Percentiles rank a stretch among this genome's conserved stretches.
These are phyloP conservation scores for Chalciporus pseudorubinellus DNA, from an alignment of 768 basidiomycete genomes.

Conservation along the genomic window DNA sequence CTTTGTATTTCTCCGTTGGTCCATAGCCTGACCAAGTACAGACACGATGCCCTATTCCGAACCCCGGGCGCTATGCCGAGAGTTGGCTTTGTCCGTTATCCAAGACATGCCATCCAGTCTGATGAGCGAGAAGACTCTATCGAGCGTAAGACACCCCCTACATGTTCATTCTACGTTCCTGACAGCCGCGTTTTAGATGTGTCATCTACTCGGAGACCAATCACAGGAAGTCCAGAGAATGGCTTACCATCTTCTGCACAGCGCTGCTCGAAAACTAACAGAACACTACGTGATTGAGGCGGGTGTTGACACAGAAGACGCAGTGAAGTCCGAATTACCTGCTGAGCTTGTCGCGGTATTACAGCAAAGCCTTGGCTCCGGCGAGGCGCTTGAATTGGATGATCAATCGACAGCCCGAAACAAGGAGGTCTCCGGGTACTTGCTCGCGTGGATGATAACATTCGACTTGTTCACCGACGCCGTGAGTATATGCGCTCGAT, in stretches of 20 bases:
- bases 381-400: conserved; percentile 38
- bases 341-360: conserved; percentile 64
- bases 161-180: background rate
- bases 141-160: conserved; percentile 46
- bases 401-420: conserved; percentile 36
- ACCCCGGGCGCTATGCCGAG: conserved; percentile 67
- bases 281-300: conserved; percentile 86
- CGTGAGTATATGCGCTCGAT: conserved; percentile 44
- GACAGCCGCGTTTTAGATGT: conserved; percentile 54
- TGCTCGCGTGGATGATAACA: conserved; percentile 89
- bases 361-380: conserved; percentile 42
- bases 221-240: conserved; percentile 69
- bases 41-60: conserved; percentile 36
- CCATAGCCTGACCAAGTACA: conserved; percentile 3
- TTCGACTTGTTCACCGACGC: conserved; percentile 84
- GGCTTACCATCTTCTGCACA: conserved; percentile 69
- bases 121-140: conserved; percentile 60
- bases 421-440: conserved; percentile 55
- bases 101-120: conserved; percentile 62
- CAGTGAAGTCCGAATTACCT: conserved; percentile 57
- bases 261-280: conserved; percentile 71
- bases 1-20: too few relatives aligned
- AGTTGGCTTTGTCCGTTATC: conserved; percentile 65
- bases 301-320: conserved; percentile 68
- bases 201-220: conserved; percentile 68